These are phyloP conservation scores for Candida pseudoglaebosa DNA, from an alignment of 805 yeast species.

Conservation along the genomic window DNA sequence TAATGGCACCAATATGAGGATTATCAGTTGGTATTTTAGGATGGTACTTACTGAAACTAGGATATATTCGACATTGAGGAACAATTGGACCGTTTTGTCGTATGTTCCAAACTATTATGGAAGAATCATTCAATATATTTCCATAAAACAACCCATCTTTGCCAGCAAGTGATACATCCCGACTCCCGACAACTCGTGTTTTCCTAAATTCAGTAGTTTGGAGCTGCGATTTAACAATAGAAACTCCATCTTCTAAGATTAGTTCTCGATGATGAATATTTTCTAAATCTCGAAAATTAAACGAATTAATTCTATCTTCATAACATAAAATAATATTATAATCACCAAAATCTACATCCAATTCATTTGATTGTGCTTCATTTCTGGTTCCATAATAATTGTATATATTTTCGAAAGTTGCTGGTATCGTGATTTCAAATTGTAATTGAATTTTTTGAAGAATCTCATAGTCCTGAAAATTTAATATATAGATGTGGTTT, in stretches of 20 bases:
- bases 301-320: constrained; percentile 17
- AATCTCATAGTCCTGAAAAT: constrained; percentile 11
- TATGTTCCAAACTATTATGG: constrained; percentile 40
- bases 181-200: constrained; percentile 4
- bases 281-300: constrained; percentile 15
- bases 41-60: constrained; percentile 8
- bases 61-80: constrained; percentile 12
- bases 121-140: constrained; percentile 36
- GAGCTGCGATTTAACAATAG: constrained; percentile 13
- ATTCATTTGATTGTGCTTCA: constrained; percentile 8
- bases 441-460: constrained; percentile 14
- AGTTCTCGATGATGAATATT: constrained; percentile 9
- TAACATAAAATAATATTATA: constrained; percentile 23
- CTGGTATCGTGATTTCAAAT: constrained; percentile 10
- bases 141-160: constrained; percentile 39
- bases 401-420: constrained; percentile 4
- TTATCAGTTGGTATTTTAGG: constrained; percentile 4
- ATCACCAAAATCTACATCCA: constrained; percentile 34
- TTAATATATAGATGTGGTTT: constrained; percentile 14
- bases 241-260: constrained; percentile 13
- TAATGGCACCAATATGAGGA: constrained; percentile 10
- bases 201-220: constrained; percentile 14
- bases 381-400: constrained; percentile 4
- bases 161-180: constrained; percentile 28
- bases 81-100: constrained; percentile 20